Conservation (phyloP, 1,139 yeast genomes). For the Yamadazyma atmosphaerica region DNA sequence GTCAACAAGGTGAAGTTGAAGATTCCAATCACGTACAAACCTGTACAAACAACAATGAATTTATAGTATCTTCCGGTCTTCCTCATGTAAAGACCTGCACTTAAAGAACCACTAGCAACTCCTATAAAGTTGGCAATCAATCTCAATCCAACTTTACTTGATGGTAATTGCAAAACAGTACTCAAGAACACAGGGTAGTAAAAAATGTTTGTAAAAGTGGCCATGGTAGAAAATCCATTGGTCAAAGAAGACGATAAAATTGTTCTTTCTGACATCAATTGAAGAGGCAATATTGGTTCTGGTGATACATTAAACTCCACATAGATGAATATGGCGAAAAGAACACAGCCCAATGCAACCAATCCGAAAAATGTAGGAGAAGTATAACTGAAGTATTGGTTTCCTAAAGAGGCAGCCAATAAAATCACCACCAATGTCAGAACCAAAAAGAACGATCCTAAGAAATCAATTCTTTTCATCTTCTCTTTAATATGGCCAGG, state of each 20-base stretch:
- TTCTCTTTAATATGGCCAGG: constrained; percentile 39
- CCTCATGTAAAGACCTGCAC: constrained; percentile 70
- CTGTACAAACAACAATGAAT: constrained; percentile 38
- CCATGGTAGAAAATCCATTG: constrained; percentile 65
- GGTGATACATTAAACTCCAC: constrained; percentile 55
- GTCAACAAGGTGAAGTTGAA: constrained; percentile 36
- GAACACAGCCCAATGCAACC: constrained; percentile 18
- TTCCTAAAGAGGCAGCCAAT: constrained; percentile 70
- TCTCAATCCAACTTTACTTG: constrained; percentile 64
- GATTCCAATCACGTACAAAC: constrained; percentile 35
- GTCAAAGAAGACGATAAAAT: constrained; percentile 64
- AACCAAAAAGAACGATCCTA: constrained; percentile 66
- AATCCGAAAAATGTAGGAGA: constrained; percentile 34
- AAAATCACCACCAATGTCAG: constrained; percentile 52
- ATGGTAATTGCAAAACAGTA: constrained; percentile 53
- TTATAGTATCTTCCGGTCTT: constrained; percentile 65
- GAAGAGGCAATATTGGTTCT: constrained; percentile 70
- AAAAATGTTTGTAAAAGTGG: constrained; percentile 53
- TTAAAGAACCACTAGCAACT: constrained; percentile 67
- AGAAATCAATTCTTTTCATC: constrained; percentile 64
- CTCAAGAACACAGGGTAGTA: constrained; percentile 67
- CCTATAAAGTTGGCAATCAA: constrained; percentile 67
- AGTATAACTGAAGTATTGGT: constrained; percentile 49
- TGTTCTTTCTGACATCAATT: constrained; percentile 55
- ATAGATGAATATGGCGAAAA: constrained; percentile 39